phyloP scores from a whole-genome alignment of 139 green algal species.

The Desmodesmus armatus region DNA sequence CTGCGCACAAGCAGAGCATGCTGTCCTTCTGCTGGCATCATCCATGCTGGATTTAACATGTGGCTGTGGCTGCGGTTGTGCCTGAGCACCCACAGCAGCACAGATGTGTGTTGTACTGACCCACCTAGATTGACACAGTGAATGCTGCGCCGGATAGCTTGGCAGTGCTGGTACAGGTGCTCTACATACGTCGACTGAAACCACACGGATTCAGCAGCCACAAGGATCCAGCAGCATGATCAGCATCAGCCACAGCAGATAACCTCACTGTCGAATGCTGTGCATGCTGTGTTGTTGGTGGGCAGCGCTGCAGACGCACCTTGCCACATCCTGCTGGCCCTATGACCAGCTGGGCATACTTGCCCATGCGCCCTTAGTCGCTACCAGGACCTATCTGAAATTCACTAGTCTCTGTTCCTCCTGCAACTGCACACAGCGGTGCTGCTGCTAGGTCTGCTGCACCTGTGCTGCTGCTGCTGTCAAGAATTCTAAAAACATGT shows the following conservation, averaged over 20 bases:
- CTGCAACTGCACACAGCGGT: too few relatives aligned
- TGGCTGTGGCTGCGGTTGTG: neutral
- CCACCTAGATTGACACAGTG: slow-evolving; percentile 96
- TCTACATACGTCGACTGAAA: slow-evolving; percentile 97
- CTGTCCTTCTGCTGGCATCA: too few relatives aligned
- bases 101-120: too few relatives aligned
- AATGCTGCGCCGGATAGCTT: slow-evolving; percentile 82
- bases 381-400: neutral
- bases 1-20: too few relatives aligned
- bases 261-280: neutral
- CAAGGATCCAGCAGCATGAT: neutral
- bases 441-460: too few relatives aligned
- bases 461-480: too few relatives aligned
- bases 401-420: too few relatives aligned
- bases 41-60: too few relatives aligned
- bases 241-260: neutral
- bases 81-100: too few relatives aligned
- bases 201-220: neutral
- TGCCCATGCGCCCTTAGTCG: slow-evolving; percentile 60
- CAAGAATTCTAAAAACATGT: too few relatives aligned
- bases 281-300: neutral
- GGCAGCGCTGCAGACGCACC: slow-evolving; percentile 71
- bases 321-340: slow-evolving; percentile 97
- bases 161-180: slow-evolving; percentile 91
- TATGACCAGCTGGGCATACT: slow-evolving; percentile 97